Evolutionary conservation across 2,329 filamentous ascomycete genomes (phyloP).

Genomic region (Pyrenophora tritici-repentis): DNA sequence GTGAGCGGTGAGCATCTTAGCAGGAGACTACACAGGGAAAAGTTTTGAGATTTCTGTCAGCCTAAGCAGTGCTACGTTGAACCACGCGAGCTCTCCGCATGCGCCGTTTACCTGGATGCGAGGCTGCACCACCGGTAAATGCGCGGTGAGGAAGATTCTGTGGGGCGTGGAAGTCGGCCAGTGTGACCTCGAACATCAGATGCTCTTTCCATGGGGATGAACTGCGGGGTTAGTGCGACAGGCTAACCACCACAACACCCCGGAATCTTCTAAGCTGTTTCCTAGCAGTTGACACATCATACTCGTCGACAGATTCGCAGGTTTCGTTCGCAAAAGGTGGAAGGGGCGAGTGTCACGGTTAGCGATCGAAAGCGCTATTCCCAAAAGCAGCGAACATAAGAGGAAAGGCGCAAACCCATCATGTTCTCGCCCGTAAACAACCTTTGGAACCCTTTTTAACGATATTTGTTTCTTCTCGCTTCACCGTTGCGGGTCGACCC

Average conservation of each 20-base stretch:
- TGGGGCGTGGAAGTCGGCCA: constrained; percentile 8
- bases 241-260: constrained; percentile 1
- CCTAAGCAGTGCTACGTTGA: constrained; percentile 7
- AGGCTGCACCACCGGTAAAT: not conserved
- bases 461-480: not conserved
- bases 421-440: not conserved
- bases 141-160: not conserved
- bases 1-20: constrained; percentile 6
- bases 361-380: constrained; percentile 1
- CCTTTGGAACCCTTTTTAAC: not conserved
- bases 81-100: constrained; percentile 22
- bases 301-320: not conserved
- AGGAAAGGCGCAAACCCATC: not conserved
- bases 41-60: not conserved
- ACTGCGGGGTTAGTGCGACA: constrained; percentile 15
- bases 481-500: not conserved
- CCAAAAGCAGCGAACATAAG: constrained; percentile 1
- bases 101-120: constrained; percentile 3
- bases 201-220: constrained; percentile 5
- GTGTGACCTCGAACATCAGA: constrained; percentile 23
- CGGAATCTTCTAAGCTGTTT: not conserved
- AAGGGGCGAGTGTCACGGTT: not conserved
- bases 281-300: not conserved
- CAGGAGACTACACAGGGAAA: constrained; percentile 1
- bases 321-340: not conserved